Evolutionary conservation across 352 stramenopile species (phyloP).

Genomic region (Pythium aquatile): DNA sequence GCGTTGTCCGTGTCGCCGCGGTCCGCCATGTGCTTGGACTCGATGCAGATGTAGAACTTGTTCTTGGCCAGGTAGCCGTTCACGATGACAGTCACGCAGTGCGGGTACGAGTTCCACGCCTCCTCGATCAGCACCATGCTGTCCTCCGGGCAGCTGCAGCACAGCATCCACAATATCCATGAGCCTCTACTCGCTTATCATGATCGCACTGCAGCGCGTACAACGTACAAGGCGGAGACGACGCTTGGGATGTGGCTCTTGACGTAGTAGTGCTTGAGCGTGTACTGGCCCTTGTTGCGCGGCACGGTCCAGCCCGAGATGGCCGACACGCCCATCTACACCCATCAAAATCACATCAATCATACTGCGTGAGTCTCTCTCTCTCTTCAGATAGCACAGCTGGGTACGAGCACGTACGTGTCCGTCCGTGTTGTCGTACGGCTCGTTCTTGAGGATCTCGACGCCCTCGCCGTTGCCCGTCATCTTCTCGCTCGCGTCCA

Average conservation of each 20-base stretch:
- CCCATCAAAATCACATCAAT: too few species aligned
- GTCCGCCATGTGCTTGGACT: constrained; percentile 73
- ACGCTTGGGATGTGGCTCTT: constrained; percentile 83
- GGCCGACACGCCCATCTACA: constrained; percentile 62
- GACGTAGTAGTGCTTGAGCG: constrained; percentile 88
- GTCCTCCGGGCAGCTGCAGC: constrained; percentile 68
- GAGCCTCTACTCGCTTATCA: too few species aligned
- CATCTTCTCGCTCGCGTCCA: constrained; percentile 83
- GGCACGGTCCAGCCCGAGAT: constrained; percentile 77
- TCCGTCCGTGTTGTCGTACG: constrained; percentile 83
- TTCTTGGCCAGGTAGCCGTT: constrained; percentile 85
- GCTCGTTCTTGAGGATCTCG: constrained; percentile 86
- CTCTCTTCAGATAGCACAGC: too few species aligned
- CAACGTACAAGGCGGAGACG: constrained; percentile 71
- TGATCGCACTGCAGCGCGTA: too few species aligned
- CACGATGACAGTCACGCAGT: constrained; percentile 84
- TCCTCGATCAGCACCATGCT: constrained; percentile 87
- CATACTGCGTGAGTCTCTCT: too few species aligned
- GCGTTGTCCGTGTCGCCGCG: constrained; percentile 63
- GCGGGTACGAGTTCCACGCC: constrained; percentile 85
- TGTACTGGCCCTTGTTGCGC: constrained; percentile 83
- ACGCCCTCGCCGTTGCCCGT: constrained; percentile 83
- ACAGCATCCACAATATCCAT: neutral
- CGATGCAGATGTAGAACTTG: constrained; percentile 88
- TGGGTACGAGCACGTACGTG: constrained; percentile 31